A percentile compares a stretch with the other conserved stretches of the same genome.
phyloP scores from a whole-genome alignment of 805 yeast species.

The Barnettozyma populi region DNA sequence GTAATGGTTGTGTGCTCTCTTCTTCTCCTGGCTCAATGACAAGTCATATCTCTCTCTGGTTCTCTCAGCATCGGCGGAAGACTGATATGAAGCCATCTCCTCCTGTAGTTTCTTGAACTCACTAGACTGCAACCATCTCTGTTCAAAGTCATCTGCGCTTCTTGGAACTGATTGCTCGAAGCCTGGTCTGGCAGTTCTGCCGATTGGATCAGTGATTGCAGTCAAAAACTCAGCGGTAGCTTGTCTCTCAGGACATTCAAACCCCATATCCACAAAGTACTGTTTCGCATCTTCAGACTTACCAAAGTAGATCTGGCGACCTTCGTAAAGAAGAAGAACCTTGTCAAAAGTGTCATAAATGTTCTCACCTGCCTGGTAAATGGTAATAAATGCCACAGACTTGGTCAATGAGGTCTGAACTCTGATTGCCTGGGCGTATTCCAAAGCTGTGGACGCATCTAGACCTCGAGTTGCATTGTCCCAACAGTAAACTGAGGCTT shows the following conservation, averaged over 20 bases:
- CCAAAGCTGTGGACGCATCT: constrained; percentile 80
- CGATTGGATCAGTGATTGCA: constrained; percentile 65
- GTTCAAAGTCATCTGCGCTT: constrained; percentile 57
- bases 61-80: constrained; percentile 22
- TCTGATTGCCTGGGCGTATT: constrained; percentile 62
- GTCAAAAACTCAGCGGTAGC: constrained; percentile 70
- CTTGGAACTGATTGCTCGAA: constrained; percentile 49
- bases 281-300: constrained; percentile 45
- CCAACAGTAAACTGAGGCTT: constrained; percentile 63
- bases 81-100: constrained; percentile 42
- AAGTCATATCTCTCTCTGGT: constrained; percentile 30
- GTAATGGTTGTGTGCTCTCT: constrained; percentile 24
- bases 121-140: constrained; percentile 49
- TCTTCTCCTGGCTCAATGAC: constrained; percentile 27
- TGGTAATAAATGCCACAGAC: constrained; percentile 59
- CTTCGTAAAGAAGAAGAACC: constrained; percentile 53
- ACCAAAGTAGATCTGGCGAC: constrained; percentile 62
- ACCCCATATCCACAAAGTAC: constrained; percentile 64
- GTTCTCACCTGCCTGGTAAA: constrained; percentile 65
- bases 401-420: constrained; percentile 49
- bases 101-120: constrained; percentile 33
- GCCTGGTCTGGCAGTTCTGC: constrained; percentile 46
- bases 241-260: constrained; percentile 55
- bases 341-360: constrained; percentile 61
- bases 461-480: constrained; percentile 85